Conservation (phyloP, 306 rosid genomes). For the Vigna hirtella region DNA sequence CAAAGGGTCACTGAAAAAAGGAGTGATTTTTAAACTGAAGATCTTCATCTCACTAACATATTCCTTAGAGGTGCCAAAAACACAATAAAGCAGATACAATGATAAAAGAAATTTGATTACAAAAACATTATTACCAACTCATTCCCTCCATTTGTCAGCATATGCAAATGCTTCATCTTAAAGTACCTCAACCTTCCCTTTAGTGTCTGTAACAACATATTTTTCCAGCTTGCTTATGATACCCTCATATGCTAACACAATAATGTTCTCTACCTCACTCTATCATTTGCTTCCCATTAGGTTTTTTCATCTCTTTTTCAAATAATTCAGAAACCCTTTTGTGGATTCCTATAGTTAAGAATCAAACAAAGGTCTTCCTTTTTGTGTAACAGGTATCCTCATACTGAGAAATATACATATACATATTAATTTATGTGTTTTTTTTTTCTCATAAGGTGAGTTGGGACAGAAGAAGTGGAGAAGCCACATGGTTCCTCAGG, state of each 20-base stretch:
- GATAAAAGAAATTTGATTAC: slow-evolving; percentile 40
- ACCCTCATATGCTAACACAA: slow-evolving; percentile 35
- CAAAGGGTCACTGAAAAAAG: slow-evolving; percentile 14
- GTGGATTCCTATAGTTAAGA: slow-evolving; percentile 58
- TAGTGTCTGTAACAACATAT: slow-evolving; percentile 43
- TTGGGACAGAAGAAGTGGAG: slow-evolving; percentile 41
- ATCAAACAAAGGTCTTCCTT: slow-evolving; percentile 41
- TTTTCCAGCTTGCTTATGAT: slow-evolving; percentile 44
- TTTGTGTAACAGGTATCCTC: slow-evolving; percentile 50
- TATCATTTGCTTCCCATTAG: slow-evolving; percentile 30
- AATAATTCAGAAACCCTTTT: slow-evolving; percentile 23
- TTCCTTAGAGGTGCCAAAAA: slow-evolving; percentile 1
- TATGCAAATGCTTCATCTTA: slow-evolving; percentile 49
- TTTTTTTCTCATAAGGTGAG: slow-evolving; percentile 42
- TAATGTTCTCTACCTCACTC: not conserved
- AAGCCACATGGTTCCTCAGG: slow-evolving; percentile 64
- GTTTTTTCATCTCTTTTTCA: slow-evolving; percentile 47
- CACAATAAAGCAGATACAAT: slow-evolving; percentile 52
- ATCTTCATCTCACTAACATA: slow-evolving; percentile 50
- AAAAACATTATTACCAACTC: slow-evolving; percentile 63
- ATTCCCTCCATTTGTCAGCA: slow-evolving; percentile 68
- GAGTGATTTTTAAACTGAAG: slow-evolving; percentile 25
- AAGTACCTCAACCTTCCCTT: slow-evolving; percentile 38
- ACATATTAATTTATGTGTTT: slow-evolving; percentile 18
- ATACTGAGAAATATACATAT: not conserved